Evolutionary conservation across 202 grass and related monocot genomes (phyloP), one percentile per base, ranked within the genome.

Genomic region (Zoysia matrella): DNA sequence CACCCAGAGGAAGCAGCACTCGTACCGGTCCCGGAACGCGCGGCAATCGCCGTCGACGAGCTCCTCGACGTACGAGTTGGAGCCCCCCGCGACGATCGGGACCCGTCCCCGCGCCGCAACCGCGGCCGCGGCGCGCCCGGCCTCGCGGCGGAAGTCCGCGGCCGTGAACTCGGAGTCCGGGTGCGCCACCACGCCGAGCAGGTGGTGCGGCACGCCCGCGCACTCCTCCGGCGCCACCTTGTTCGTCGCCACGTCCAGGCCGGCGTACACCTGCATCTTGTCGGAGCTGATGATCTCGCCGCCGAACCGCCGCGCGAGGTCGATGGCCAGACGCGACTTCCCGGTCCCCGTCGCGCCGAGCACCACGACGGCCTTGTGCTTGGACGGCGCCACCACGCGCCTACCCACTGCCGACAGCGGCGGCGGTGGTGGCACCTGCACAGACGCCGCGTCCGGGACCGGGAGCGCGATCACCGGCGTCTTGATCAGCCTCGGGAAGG

Each of bases 211-310:
- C 1, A 97, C 82, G 36, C 95, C 92, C 1, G 73, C 66, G 72
- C 90, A 66, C 78, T 97, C 95, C 9, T 60, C 64, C 2, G 77
- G 63, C 0, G 81, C 70, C 3, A 97, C 82, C 88, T 97, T 97
- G 86, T 97, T 97, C 22, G 95, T 97, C 8, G 86, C 72, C 18
- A 97, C 86, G 50, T 97, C 81, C 4, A 97, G 82, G 30, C 92
- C 94, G 0, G 4, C 42, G 64, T 93, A 81, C 1, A 94, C 6
- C 71, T 97, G 95, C 78, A 97, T 97, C 79, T 97, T 97, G 73
- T 97, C 95, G 0, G 92, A 91, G 12, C 94, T 97, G 3, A 97
- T 86, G 1, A 97, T 84, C 89, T 97, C 92, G 14, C 95, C 95
- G 57, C 83, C 74, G 78, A 93, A 94, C 5, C 76, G 86, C 47